These are phyloP conservation scores for Dissophora globulifera DNA, from an alignment of 192 early-diverging fungal genomes.

Conservation along the genomic window DNA sequence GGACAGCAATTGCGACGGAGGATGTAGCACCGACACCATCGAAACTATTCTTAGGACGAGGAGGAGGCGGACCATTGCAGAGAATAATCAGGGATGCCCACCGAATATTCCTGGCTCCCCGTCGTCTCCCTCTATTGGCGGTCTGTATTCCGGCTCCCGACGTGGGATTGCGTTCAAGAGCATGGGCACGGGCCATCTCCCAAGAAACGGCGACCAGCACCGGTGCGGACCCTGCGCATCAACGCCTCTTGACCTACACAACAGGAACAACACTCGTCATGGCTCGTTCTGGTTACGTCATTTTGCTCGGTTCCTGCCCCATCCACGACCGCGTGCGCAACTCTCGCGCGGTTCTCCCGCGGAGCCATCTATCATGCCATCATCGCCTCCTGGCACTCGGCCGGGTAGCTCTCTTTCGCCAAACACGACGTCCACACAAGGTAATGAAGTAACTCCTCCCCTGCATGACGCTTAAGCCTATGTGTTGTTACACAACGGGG, in stretches of 20 bases:
- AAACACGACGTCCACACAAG: not conserved
- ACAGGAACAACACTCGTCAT: not conserved
- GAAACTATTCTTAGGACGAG: constrained; percentile 19
- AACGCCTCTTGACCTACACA: too few relatives aligned
- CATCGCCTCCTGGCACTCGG: not conserved
- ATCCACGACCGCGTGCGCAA: not conserved
- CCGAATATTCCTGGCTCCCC: too few relatives aligned
- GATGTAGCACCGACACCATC: not conserved
- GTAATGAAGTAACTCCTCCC: constrained; percentile 2
- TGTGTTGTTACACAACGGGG: not conserved
- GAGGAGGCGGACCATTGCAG: constrained; percentile 16
- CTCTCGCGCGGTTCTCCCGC: not conserved
- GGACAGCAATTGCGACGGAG: not conserved
- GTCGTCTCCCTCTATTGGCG: not conserved
- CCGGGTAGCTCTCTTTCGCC: too few relatives aligned
- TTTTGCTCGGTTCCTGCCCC: not conserved
- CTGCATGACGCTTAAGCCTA: not conserved
- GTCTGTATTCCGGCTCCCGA: not conserved
- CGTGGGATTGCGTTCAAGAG: not conserved
- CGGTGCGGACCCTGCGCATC: too few relatives aligned
- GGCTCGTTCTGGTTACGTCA: constrained; percentile 14
- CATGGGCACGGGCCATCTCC: not conserved
- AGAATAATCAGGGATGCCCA: not conserved
- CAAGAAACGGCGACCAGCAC: too few relatives aligned
- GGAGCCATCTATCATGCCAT: not conserved